Base-by-base conservation (phyloP, 2,329 filamentous ascomycete species). In the Davidsoniella australis region DNA sequence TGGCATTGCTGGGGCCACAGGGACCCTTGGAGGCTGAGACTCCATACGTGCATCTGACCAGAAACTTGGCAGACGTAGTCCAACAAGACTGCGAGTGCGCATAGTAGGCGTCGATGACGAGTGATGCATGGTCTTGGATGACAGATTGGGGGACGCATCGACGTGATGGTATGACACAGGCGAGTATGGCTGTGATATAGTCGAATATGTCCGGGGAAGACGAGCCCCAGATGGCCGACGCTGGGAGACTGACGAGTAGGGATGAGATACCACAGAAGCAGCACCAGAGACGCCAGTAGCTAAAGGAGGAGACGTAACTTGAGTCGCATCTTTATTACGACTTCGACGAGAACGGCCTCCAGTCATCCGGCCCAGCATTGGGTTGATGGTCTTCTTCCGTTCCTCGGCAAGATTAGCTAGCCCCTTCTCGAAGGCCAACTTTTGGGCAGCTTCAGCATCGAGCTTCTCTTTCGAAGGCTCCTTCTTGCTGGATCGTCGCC, bases 41-140 rank as follows among this genome's bases (percentile, higher is more conserved):
- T 54, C 20, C n/a, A 29, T 18, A 16, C 23, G 24, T 20, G 33
- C 14, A 2, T 42, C 42, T 5, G 47, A 40, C 50, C 50, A 49
- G 14, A 52, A 43, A 18, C 36, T 29, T 6, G 54, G 46, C 5
- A 54, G 33, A 14, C 54, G 52, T 6, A 53, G 50, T n/a, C 53
- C 46, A 7, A 53, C 42, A 4, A 54, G 44, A 26, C 62, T 65
- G 23, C 65, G 62, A 3, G 64, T 67, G n/a, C 61, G 61, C 59
- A 70, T 64, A 55, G 47, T 20, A 16, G 44, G 23, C 5, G 43
- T 38, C 16, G 47, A 48, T 17, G 42, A 14, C n/a, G 29, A 52
- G 9, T 52, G 42, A 9, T 12, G 12, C 9, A 43, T 24, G n/a
- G 8, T 16, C 29, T 12, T 36, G 39, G 29, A 16, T 36, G 9